Percentiles rank a stretch among this genome's conserved stretches.
phyloP scores from a whole-genome alignment of 192 early-diverging fungal species.

The Spizellomyces sp. region DNA sequence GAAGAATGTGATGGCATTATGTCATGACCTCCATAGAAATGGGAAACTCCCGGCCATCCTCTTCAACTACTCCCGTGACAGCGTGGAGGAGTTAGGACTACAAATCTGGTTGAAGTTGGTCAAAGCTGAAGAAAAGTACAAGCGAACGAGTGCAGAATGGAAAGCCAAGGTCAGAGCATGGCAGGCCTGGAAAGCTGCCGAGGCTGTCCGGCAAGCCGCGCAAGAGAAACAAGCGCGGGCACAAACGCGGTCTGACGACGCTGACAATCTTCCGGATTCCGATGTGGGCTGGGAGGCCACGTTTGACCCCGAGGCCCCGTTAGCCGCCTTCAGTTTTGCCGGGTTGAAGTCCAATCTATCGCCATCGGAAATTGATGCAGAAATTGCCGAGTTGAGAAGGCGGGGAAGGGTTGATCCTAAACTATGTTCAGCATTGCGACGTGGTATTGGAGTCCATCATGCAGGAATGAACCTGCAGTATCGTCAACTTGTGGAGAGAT shows the following conservation, averaged over 20 bases:
- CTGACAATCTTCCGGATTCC: neutral
- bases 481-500: conserved; percentile 36
- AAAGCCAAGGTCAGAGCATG: conserved; percentile 14
- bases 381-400: conserved; percentile 10
- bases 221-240: conserved; percentile 11
- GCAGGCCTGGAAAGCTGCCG: conserved; percentile 30
- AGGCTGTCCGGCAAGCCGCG: conserved; percentile 20
- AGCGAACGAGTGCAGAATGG: conserved; percentile 24
- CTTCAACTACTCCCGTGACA: conserved; percentile 43
- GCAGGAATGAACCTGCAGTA: conserved; percentile 38
- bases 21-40: conserved; percentile 32
- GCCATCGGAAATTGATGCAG: conserved; percentile 20
- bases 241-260: neutral
- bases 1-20: conserved; percentile 31
- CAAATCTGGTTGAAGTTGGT: conserved; percentile 26
- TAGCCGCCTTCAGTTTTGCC: conserved; percentile 38
- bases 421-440: conserved; percentile 32
- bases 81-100: conserved; percentile 28
- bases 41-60: conserved; percentile 49
- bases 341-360: conserved; percentile 10
- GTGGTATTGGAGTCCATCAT: conserved; percentile 52
- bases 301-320: conserved; percentile 37
- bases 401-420: conserved; percentile 7
- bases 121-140: conserved; percentile 26
- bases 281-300: conserved; percentile 9